phyloP scores from a whole-genome alignment of 2,329 filamentous ascomycete species.

The Alternaria atra region DNA sequence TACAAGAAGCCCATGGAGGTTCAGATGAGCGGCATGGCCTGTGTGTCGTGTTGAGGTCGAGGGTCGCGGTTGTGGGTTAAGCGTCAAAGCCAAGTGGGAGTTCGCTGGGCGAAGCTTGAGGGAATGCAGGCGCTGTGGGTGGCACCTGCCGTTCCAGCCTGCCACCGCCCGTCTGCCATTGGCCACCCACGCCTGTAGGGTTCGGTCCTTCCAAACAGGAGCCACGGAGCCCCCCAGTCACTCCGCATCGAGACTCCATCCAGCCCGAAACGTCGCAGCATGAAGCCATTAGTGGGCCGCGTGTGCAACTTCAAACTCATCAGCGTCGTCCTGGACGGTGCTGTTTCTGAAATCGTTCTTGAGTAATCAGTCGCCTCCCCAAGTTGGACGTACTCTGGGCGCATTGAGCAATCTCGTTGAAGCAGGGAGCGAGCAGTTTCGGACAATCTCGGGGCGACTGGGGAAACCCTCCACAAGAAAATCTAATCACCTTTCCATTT shows the following conservation, averaged over 20 bases:
- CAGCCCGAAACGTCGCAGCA: constrained; percentile 13
- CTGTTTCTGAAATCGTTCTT: not conserved
- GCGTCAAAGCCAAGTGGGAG: constrained; percentile 39
- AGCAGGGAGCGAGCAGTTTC: not conserved
- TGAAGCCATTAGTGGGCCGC: constrained; percentile 1
- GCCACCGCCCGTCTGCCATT: not conserved
- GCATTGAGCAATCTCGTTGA: not conserved
- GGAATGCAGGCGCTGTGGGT: constrained; percentile 19
- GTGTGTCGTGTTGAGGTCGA: constrained; percentile 16
- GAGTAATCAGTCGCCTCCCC: not conserved
- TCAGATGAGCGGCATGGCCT: constrained; percentile 34
- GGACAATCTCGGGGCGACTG: constrained; percentile 7
- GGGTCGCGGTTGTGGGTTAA: constrained; percentile 24
- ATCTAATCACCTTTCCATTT: not conserved
- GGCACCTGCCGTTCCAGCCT: constrained; percentile 23
- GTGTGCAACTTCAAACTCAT: constrained; percentile 1
- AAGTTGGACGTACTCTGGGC: not conserved
- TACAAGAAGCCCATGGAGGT: constrained; percentile 38
- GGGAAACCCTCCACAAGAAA: not conserved
- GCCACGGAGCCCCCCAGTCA: constrained; percentile 2
- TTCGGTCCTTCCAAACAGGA: constrained; percentile 14
- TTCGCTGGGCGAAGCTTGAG: constrained; percentile 27
- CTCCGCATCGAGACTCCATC: constrained; percentile 4
- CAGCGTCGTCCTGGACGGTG: not conserved
- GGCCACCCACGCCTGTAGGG: constrained; percentile 4